Conservation (phyloP, 192 early-diverging fungal species). For the Coemansia sp. region DNA sequence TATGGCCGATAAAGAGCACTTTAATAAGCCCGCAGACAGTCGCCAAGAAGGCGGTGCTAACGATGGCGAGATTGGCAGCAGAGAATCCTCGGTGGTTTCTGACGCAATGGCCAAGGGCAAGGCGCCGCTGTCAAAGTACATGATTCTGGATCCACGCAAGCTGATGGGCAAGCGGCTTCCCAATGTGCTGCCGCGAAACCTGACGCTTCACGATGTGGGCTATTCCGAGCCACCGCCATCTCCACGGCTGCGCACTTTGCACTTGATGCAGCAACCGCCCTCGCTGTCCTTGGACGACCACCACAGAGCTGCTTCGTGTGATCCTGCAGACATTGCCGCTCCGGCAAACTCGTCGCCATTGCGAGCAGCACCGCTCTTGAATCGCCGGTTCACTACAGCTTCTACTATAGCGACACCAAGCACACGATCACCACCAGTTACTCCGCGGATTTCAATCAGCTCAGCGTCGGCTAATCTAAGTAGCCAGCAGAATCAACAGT, state of each 20-base stretch:
- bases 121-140: constrained; percentile 47
- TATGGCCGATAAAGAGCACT: no score
- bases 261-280: background rate
- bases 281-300: background rate
- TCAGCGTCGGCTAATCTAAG: background rate
- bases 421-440: constrained; percentile 55
- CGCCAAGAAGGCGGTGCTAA: background rate
- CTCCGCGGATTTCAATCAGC: no score
- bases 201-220: constrained; percentile 5
- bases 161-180: constrained; percentile 53
- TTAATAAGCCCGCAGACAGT: background rate
- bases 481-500: background rate
- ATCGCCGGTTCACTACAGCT: constrained; percentile 5
- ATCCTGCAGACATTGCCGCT: background rate
- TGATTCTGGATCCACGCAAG: constrained; percentile 53
- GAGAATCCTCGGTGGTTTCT: background rate
- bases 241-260: background rate
- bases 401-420: constrained; percentile 63
- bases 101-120: constrained; percentile 18
- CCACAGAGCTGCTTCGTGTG: constrained; percentile 1
- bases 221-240: constrained; percentile 14
- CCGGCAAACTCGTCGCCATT: background rate
- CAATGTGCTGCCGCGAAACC: constrained; percentile 22
- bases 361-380: background rate
- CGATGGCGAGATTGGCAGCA: background rate